Conservation (phyloP, 2,329 filamentous ascomycete species). For the Colletotrichum truncatum region DNA sequence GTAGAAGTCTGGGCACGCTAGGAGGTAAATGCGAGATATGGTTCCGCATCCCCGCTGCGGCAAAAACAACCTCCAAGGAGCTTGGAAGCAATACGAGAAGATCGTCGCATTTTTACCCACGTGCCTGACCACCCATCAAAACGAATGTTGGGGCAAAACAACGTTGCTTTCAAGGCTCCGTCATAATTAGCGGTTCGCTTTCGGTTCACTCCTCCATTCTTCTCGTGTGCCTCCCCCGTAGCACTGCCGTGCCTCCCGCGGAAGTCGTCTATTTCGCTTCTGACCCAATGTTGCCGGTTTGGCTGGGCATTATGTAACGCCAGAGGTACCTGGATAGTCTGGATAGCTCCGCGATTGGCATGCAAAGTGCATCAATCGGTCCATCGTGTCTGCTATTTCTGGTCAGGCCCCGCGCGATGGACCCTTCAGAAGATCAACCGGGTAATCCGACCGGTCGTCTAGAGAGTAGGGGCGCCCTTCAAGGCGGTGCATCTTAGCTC, state of each 20-base stretch:
- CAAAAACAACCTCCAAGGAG: neutral
- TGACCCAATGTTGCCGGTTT: neutral
- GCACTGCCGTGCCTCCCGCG: neutral
- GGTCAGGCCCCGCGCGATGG: neutral
- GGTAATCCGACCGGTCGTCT: neutral
- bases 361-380: neutral
- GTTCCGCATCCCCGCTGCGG: constrained; percentile 5
- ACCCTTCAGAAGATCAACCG: neutral
- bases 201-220: neutral
- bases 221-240: neutral
- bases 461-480: neutral
- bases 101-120: constrained; percentile 6
- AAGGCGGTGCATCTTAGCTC: neutral
- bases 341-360: neutral
- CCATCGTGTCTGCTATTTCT: constrained; percentile 14
- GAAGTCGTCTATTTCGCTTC: neutral
- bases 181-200: neutral
- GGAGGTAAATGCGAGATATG: neutral
- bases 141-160: neutral
- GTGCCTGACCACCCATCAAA: neutral
- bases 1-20: neutral
- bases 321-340: neutral
- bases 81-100: constrained; percentile 21
- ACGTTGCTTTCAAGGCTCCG: neutral
- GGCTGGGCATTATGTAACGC: neutral